phyloP scores from a whole-genome alignment of 129 eudicot genomes.

The Gnaphalium uliginosum region DNA sequence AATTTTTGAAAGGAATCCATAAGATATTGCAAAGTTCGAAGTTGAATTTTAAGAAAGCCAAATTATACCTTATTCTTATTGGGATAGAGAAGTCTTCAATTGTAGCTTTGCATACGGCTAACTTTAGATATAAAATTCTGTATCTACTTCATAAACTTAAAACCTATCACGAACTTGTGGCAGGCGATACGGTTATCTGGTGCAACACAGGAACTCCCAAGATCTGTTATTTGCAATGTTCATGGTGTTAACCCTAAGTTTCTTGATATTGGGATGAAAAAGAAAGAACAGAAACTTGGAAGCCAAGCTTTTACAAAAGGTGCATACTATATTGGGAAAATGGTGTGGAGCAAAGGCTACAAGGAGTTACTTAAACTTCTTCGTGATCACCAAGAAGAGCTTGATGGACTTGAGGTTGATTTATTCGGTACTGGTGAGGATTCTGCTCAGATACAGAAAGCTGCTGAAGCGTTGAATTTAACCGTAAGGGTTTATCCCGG shows the following conservation, averaged over 20 bases:
- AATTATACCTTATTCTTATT: background rate
- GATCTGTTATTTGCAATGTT: slow-evolving; percentile 92
- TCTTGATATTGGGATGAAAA: slow-evolving; percentile 77
- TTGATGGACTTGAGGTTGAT: slow-evolving; percentile 73
- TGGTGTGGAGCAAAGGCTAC: slow-evolving; percentile 98
- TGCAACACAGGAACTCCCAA: slow-evolving; percentile 94
- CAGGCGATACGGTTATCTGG: slow-evolving; percentile 95
- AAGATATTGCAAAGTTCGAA: background rate
- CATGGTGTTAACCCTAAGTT: slow-evolving; percentile 98
- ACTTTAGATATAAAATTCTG: background rate
- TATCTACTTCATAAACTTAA: slow-evolving; percentile 8
- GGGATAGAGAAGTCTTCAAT: background rate
- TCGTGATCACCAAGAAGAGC: slow-evolving; percentile 63
- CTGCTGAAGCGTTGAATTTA: slow-evolving; percentile 62
- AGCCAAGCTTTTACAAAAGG: slow-evolving; percentile 65
- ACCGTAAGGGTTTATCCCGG: slow-evolving; percentile 80
- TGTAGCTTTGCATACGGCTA: slow-evolving; percentile 16
- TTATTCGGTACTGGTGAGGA: slow-evolving; percentile 92
- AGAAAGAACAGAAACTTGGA: slow-evolving; percentile 62
- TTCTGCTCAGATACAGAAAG: slow-evolving; percentile 67
- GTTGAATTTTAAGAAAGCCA: background rate
- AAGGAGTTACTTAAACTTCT: slow-evolving; percentile 85
- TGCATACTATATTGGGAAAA: slow-evolving; percentile 91
- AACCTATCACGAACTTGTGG: slow-evolving; percentile 33
- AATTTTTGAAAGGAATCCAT: background rate